Conservation (phyloP, 768 basidiomycete species). For the Lactifluus subvellereus region DNA sequence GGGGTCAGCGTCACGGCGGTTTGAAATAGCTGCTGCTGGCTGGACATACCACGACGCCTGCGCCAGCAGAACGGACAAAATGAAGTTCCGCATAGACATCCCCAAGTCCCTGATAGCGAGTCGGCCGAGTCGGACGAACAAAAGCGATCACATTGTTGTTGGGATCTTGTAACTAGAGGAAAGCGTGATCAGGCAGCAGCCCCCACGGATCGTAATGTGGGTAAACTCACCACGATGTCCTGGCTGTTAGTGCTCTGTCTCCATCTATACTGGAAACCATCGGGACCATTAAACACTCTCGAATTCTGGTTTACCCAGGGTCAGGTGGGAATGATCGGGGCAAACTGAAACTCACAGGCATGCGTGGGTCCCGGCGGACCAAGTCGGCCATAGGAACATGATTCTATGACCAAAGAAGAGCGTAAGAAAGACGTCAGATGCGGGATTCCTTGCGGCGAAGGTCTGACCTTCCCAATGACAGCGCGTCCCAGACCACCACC, state of each 20-base stretch:
- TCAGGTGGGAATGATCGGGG: slow-evolving; percentile 17
- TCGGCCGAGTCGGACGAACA: slow-evolving; percentile 70
- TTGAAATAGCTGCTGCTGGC: slow-evolving; percentile 10
- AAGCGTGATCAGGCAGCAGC: slow-evolving; percentile 6
- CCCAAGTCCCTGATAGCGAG: slow-evolving; percentile 73
- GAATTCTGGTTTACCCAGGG: slow-evolving; percentile 26
- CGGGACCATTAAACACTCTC: slow-evolving; percentile 73
- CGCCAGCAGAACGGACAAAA: slow-evolving; percentile 71
- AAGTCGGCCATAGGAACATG: slow-evolving; percentile 79
- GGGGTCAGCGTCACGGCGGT: slow-evolving; percentile 16
- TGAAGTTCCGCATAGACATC: slow-evolving; percentile 85
- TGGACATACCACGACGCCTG: slow-evolving; percentile 67
- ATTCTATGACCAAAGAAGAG: slow-evolving; percentile 41
- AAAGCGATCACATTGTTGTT: slow-evolving; percentile 67
- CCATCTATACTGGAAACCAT: slow-evolving; percentile 78
- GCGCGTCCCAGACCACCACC: slow-evolving; percentile 81
- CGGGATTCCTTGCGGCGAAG: slow-evolving; percentile 26
- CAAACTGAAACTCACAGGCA: slow-evolving; percentile 43
- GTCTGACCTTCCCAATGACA: slow-evolving; percentile 71
- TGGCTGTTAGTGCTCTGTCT: slow-evolving; percentile 50
- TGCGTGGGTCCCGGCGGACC: slow-evolving; percentile 59
- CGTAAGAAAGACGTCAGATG: slow-evolving; percentile 24
- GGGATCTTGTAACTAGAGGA: slow-evolving; percentile 61
- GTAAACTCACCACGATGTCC: slow-evolving; percentile 44
- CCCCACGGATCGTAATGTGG: slow-evolving; percentile 4